These are phyloP conservation scores for Chrysanthemum seticuspe DNA, from an alignment of 129 eudicot species.

Conservation along the genomic window DNA sequence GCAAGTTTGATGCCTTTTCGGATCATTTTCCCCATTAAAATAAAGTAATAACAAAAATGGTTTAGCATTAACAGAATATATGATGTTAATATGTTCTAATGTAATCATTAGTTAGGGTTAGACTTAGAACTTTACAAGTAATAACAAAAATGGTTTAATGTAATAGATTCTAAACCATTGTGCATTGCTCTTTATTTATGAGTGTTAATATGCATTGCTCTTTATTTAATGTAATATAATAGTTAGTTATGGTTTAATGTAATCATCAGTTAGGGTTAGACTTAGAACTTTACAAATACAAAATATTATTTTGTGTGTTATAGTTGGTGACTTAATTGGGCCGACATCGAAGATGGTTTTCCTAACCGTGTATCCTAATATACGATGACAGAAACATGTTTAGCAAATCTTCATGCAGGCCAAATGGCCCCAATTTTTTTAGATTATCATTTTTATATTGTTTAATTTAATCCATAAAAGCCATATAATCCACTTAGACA, in stretches of 20 bases:
- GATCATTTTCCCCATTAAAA: no score
- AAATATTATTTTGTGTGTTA: neutral
- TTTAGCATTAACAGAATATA: no score
- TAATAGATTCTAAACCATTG: no score
- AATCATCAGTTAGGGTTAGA: neutral
- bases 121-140: neutral
- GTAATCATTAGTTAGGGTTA: neutral
- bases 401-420: slow-evolving; percentile 30
- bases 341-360: slow-evolving; percentile 17
- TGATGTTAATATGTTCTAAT: neutral
- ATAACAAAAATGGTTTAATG: no score
- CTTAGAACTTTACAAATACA: neutral
- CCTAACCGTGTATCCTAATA: slow-evolving; percentile 31
- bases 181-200: no score
- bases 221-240: no score
- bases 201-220: no score
- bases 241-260: no score
- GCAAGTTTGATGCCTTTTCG: no score
- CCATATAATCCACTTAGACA: neutral
- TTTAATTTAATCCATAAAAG: neutral
- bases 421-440: slow-evolving; percentile 8
- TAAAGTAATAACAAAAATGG: no score
- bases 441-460: neutral
- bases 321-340: slow-evolving; percentile 13
- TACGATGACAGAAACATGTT: slow-evolving; percentile 19